Conservation (phyloP, 495 filamentous ascomycete genomes). For the Evernia prunastri region DNA sequence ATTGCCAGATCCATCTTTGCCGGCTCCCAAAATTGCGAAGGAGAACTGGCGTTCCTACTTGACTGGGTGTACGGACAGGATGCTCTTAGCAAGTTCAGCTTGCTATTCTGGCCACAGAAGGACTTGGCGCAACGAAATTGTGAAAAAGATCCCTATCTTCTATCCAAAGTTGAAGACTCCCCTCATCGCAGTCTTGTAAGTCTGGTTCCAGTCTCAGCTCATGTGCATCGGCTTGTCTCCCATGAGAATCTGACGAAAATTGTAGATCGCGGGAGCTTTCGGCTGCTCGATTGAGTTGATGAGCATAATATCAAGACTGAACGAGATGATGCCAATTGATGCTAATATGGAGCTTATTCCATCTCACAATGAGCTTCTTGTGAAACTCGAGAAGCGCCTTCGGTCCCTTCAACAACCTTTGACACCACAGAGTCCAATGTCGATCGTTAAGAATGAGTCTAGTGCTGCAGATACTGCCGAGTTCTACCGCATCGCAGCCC, state of each 20-base stretch:
- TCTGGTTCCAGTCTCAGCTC: neutral
- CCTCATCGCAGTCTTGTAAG: neutral
- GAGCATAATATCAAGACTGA: neutral
- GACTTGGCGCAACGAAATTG: neutral
- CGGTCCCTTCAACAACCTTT: neutral
- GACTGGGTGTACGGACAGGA: neutral
- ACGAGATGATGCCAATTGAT: neutral
- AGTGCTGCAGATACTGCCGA: neutral
- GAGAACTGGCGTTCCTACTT: neutral
- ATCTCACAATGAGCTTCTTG: neutral
- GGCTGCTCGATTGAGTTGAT: neutral
- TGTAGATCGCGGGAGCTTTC: neutral
- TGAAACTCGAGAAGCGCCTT: neutral
- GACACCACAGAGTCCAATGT: neutral
- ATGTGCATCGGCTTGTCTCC: neutral
- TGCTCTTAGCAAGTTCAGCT: neutral
- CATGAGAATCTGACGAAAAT: neutral
- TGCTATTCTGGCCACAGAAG: neutral
- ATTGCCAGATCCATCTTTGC: conserved; percentile 1
- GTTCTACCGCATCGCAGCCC: neutral
- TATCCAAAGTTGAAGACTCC: neutral
- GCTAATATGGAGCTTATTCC: neutral
- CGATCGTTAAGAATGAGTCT: neutral
- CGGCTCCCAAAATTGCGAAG: neutral
- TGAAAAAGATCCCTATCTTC: neutral